These are phyloP conservation scores for Pichia phayaonensis DNA, from an alignment of 805 yeast genomes.

Conservation along the genomic window DNA sequence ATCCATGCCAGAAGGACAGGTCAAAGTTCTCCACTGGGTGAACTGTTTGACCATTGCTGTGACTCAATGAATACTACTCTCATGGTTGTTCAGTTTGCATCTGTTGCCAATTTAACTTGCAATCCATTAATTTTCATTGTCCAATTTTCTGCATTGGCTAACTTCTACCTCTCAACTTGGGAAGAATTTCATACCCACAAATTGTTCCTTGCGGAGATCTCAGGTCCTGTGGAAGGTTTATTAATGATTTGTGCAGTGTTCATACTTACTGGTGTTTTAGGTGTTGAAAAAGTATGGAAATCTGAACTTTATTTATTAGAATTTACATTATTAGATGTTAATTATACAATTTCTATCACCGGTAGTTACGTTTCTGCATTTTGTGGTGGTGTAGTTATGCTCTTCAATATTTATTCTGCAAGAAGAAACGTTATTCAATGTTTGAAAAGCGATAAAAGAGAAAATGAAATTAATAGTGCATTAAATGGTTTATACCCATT, in stretches of 20 bases:
- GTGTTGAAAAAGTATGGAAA: conserved; percentile 59
- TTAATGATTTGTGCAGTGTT: conserved; percentile 51
- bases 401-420: conserved; percentile 63
- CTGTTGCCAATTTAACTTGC: conserved; percentile 67
- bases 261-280: conserved; percentile 56
- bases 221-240: conserved; percentile 96
- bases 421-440: conserved; percentile 48
- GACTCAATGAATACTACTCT: conserved; percentile 65
- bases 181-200: conserved; percentile 90
- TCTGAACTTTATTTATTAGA: conserved; percentile 17
- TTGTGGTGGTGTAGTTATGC: conserved; percentile 46
- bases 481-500: conserved; percentile 50
- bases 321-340: conserved; percentile 13
- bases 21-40: conserved; percentile 93
- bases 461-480: conserved; percentile 28
- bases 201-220: conserved; percentile 65
- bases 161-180: conserved; percentile 90
- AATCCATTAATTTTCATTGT: conserved; percentile 52
- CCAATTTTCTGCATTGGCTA: conserved; percentile 67
- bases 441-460: conserved; percentile 31
- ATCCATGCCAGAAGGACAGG: conserved; percentile 92
- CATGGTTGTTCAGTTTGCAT: conserved; percentile 64
- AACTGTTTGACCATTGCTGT: conserved; percentile 83
- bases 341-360: conserved; percentile 12
- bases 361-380: conserved; percentile 38